These are phyloP conservation scores for Stevia rebaudiana DNA, from an alignment of 140 eudicot species.

Conservation along the genomic window DNA sequence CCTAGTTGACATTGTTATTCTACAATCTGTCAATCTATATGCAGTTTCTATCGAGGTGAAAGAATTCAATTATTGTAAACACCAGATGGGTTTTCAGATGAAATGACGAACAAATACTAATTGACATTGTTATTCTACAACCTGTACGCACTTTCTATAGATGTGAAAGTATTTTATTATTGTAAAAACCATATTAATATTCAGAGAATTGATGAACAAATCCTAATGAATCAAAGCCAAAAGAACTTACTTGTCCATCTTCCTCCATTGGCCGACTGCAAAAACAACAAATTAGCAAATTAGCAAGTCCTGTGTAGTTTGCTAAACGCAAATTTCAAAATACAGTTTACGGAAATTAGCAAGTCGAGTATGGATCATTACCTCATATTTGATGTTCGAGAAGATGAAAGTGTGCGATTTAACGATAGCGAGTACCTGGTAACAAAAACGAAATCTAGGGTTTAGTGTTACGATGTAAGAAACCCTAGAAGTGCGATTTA, in stretches of 20 bases:
- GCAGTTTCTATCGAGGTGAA: background rate
- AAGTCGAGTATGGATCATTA: background rate
- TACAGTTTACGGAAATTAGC: too few relatives aligned
- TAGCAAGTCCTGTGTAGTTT: background rate
- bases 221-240: background rate
- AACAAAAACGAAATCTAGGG: background rate
- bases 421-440: background rate
- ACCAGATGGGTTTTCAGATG: too few relatives aligned
- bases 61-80: too few relatives aligned
- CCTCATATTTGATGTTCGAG: background rate
- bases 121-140: background rate
- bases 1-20: too few relatives aligned
- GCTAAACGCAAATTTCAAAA: background rate
- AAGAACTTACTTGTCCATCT: slow-evolving; percentile 51
- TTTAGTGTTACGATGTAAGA: background rate
- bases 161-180: background rate
- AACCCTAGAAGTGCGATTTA: background rate
- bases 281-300: background rate
- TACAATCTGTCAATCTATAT: background rate
- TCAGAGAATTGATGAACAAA: background rate
- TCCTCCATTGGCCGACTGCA: slow-evolving; percentile 79
- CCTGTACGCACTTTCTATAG: background rate
- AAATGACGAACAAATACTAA: background rate
- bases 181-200: too few relatives aligned
- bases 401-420: background rate